A percentile compares a stretch with the other conserved stretches of the same genome.
phyloP scores from a whole-genome alignment of 768 basidiomycete genomes.

The Xerocomellus dryophilus region DNA sequence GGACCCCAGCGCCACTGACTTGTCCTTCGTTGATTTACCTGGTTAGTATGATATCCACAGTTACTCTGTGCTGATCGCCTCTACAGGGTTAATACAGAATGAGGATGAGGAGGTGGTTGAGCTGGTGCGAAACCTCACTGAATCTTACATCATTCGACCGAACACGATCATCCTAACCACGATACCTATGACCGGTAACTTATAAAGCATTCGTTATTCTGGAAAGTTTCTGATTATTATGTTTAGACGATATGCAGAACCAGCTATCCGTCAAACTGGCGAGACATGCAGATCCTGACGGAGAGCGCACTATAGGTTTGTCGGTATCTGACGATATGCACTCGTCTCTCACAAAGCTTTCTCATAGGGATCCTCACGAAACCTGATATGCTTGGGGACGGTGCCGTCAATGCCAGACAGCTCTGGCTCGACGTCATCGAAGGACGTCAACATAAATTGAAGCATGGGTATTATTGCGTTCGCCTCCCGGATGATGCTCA shows the following conservation, averaged over 20 bases:
- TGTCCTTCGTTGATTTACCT: constrained; percentile 55
- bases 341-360: neutral
- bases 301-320: constrained; percentile 61
- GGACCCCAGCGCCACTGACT: constrained; percentile 44
- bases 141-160: constrained; percentile 41
- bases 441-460: constrained; percentile 43
- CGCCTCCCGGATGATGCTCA: constrained; percentile 61
- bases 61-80: constrained; percentile 2
- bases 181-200: constrained; percentile 60
- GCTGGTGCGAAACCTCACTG: constrained; percentile 48
- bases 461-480: constrained; percentile 63
- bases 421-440: constrained; percentile 53
- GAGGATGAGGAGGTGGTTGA: constrained; percentile 38
- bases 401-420: constrained; percentile 39
- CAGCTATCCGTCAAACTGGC: constrained; percentile 58
- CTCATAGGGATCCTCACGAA: constrained; percentile 65
- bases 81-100: constrained; percentile 57
- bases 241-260: constrained; percentile 66
- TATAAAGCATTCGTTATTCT: neutral
- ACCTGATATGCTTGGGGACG: constrained; percentile 51
- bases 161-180: constrained; percentile 65
- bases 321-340: neutral
- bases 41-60: constrained; percentile 31
- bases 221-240: neutral
- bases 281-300: constrained; percentile 47